These are phyloP conservation scores for Hordeum vulgare DNA, from an alignment of 176 grass and related monocot genomes.

Conservation along the genomic window DNA sequence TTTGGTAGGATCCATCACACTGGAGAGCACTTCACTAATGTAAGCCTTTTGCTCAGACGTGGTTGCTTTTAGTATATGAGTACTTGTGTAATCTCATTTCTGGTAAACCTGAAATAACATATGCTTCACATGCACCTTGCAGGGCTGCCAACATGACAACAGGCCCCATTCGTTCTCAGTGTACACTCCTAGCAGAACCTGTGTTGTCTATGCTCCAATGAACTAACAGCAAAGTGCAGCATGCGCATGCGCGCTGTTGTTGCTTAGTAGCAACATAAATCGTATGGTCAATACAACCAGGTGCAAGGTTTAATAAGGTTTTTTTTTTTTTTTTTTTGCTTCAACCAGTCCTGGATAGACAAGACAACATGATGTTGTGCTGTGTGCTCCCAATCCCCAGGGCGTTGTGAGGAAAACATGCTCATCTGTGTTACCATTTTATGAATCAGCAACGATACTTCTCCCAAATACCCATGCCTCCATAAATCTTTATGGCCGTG, in stretches of 20 bases:
- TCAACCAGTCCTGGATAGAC: neutral
- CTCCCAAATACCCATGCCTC: neutral
- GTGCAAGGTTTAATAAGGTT: slow-evolving; percentile 20
- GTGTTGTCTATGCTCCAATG: slow-evolving; percentile 76
- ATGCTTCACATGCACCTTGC: slow-evolving; percentile 2
- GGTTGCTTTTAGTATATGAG: neutral
- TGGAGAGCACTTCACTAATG: slow-evolving; percentile 65
- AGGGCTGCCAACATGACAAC: slow-evolving; percentile 78
- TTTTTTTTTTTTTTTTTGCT: no score
- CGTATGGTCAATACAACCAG: neutral
- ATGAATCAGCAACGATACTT: neutral
- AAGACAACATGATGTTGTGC: neutral
- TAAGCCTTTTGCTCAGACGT: slow-evolving; percentile 32
- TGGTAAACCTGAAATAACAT: slow-evolving; percentile 14
- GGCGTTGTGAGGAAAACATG: neutral
- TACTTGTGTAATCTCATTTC: neutral
- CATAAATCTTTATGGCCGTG: neutral
- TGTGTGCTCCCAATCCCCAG: neutral
- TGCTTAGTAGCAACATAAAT: neutral
- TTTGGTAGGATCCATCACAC: slow-evolving; percentile 74
- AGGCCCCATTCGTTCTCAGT: slow-evolving; percentile 65
- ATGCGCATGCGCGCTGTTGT: neutral
- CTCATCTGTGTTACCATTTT: neutral
- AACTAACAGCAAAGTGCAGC: slow-evolving; percentile 25
- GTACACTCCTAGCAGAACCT: slow-evolving; percentile 84